A percentile compares a stretch with the other conserved stretches of the same genome.
These are phyloP conservation scores for Paraconiothyrium brasiliense DNA, from an alignment of 2,329 filamentous ascomycete species.

Conservation along the genomic window DNA sequence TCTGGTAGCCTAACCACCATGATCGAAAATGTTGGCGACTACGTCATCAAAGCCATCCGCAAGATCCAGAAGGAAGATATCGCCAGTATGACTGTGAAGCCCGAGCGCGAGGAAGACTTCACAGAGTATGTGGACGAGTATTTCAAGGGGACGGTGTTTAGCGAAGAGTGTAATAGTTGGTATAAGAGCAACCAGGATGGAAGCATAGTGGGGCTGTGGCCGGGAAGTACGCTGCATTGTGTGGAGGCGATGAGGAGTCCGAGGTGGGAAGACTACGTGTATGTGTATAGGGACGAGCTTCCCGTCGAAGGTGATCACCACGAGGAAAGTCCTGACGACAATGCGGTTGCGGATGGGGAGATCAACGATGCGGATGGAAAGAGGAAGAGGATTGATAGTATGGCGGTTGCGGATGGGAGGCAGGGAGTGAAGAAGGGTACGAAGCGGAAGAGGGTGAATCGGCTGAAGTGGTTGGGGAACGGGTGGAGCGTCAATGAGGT, in stretches of 20 bases:
- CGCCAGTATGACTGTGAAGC: conserved; percentile 45
- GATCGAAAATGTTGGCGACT: conserved; percentile 53
- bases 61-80: conserved; percentile 57
- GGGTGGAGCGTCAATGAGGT: conserved; percentile 39
- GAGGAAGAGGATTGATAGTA: conserved; percentile 16
- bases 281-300: conserved; percentile 36
- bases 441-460: conserved; percentile 34
- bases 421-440: conserved; percentile 11
- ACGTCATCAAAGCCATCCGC: conserved; percentile 51
- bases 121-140: conserved; percentile 43
- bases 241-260: conserved; percentile 45
- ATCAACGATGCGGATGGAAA: conserved; percentile 9
- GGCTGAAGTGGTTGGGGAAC: conserved; percentile 46
- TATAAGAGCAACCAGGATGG: conserved; percentile 42
- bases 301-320: conserved; percentile 1
- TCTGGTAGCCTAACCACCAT: conserved; percentile 53
- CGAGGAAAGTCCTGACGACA: not conserved
- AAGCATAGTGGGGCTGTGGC: conserved; percentile 46
- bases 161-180: conserved; percentile 48
- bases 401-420: conserved; percentile 8
- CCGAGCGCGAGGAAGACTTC: conserved; percentile 41
- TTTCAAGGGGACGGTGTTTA: conserved; percentile 45
- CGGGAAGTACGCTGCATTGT: conserved; percentile 44
- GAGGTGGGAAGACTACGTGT: conserved; percentile 48
- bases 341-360: not conserved